These are phyloP conservation scores for Trichosporon sp. DNA, from an alignment of 1,284 basidiomycete species.

Conservation along the genomic window DNA sequence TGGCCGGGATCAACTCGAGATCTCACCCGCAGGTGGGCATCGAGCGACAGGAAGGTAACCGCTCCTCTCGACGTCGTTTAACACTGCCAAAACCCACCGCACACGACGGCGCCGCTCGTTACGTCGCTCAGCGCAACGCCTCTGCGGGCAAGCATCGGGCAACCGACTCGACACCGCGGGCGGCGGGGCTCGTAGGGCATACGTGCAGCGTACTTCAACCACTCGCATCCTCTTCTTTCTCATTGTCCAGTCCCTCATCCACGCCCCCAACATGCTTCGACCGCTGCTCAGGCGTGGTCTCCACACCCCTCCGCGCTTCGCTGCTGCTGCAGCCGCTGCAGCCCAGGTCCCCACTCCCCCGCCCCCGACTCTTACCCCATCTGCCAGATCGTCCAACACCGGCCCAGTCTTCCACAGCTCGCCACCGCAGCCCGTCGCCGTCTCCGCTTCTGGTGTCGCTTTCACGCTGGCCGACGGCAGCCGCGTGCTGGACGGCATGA, in stretches of 20 bases:
- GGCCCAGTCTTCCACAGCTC: slow-evolving; percentile 22
- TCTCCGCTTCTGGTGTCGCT: slow-evolving; percentile 30
- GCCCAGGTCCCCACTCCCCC: slow-evolving; percentile 7
- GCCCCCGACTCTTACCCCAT: neutral
- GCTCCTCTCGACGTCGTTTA: neutral
- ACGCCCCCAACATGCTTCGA: neutral
- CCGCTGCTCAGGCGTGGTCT: neutral
- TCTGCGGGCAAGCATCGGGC: neutral
- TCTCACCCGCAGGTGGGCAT: slow-evolving; percentile 2
- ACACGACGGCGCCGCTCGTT: neutral
- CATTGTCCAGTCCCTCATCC: neutral
- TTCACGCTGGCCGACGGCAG: slow-evolving; percentile 37
- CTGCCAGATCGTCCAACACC: neutral
- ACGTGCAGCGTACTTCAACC: neutral
- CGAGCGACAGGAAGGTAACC: neutral
- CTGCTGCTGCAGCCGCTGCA: neutral
- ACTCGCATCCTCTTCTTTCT: neutral
- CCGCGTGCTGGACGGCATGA: slow-evolving; percentile 40
- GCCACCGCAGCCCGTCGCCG: slow-evolving; percentile 26
- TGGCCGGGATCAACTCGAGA: neutral
- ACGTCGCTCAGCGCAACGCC: neutral
- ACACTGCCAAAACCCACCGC: neutral
- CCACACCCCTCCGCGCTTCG: slow-evolving; percentile 7
- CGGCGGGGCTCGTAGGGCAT: neutral
- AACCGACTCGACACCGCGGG: neutral